These are phyloP conservation scores for Rhizopus stolonifer DNA, from an alignment of 371 early-diverging fungal genomes.

Conservation along the genomic window DNA sequence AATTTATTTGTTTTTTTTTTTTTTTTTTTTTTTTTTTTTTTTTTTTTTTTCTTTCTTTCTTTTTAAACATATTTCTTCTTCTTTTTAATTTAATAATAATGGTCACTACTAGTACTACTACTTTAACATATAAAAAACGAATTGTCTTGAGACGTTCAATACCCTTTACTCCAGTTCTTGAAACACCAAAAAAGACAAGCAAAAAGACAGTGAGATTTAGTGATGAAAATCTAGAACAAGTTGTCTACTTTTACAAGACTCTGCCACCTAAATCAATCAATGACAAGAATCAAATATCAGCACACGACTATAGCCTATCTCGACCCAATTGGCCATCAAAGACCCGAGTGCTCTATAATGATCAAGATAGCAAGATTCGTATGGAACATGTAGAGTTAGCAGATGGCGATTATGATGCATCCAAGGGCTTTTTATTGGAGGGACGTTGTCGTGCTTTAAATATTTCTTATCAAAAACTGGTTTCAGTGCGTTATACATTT, in stretches of 20 bases:
- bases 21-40: constrained; percentile 7
- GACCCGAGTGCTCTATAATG: constrained; percentile 10
- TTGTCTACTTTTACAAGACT: constrained; percentile 23
- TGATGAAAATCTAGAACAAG: constrained; percentile 11
- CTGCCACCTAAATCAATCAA: constrained; percentile 47
- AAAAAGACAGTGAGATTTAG: constrained; percentile 34
- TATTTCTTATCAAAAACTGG: constrained; percentile 72
- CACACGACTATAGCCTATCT: constrained; percentile 17
- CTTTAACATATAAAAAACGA: constrained; percentile 8
- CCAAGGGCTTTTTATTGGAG: constrained; percentile 32
- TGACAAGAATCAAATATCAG: constrained; percentile 28
- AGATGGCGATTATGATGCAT: constrained; percentile 33
- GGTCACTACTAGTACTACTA: not conserved
- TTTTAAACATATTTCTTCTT: not conserved
- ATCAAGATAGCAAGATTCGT: constrained; percentile 25
- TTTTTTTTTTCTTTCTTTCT: not conserved
- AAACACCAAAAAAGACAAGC: not conserved
- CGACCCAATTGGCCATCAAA: constrained; percentile 19
- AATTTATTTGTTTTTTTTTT: not conserved
- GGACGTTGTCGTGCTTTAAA: constrained; percentile 75
- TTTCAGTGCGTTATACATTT: constrained; percentile 67
- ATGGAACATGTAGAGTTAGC: constrained; percentile 33
- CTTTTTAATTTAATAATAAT: not conserved
- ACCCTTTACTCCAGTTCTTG: constrained; percentile 7
- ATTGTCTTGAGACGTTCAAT: constrained; percentile 17